Percentiles rank a stretch among this genome's conserved stretches.
phyloP scores from a whole-genome alignment of 495 filamentous ascomycete species.

The Xylaria bambusicola region DNA sequence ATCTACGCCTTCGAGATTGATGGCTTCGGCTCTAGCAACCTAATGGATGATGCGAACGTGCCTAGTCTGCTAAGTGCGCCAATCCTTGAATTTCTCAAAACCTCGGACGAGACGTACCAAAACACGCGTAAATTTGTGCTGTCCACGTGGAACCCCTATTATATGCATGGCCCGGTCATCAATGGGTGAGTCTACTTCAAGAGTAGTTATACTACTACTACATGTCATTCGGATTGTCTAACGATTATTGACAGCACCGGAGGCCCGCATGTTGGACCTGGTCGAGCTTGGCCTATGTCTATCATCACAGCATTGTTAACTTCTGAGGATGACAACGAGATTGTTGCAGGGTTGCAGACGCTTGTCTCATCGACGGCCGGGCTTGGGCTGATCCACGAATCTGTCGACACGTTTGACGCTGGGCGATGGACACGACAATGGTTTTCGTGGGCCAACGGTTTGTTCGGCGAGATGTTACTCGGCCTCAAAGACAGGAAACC shows the following conservation, averaged over 20 bases:
- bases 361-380: slow-evolving; percentile 57
- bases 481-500: slow-evolving; percentile 53
- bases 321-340: slow-evolving; percentile 54
- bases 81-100: slow-evolving; percentile 54
- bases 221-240: slow-evolving; percentile 37
- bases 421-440: slow-evolving; percentile 54
- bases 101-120: slow-evolving; percentile 52
- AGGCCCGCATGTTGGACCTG: slow-evolving; percentile 56
- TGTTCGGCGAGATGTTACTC: slow-evolving; percentile 60
- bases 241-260: slow-evolving; percentile 54
- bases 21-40: slow-evolving; percentile 58
- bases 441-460: slow-evolving; percentile 63
- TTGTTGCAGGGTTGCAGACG: slow-evolving; percentile 48
- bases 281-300: slow-evolving; percentile 60
- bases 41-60: slow-evolving; percentile 73
- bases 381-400: slow-evolving; percentile 46
- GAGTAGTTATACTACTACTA: slow-evolving; percentile 24
- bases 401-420: slow-evolving; percentile 34
- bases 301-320: slow-evolving; percentile 59
- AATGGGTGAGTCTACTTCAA: slow-evolving; percentile 46
- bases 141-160: slow-evolving; percentile 59
- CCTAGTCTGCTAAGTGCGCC: slow-evolving; percentile 59
- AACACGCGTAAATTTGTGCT: slow-evolving; percentile 59
- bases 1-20: slow-evolving; percentile 65
- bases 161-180: slow-evolving; percentile 57